phyloP scores from a whole-genome alignment of 495 filamentous ascomycete species.

The Hypoxylon intermedium region DNA sequence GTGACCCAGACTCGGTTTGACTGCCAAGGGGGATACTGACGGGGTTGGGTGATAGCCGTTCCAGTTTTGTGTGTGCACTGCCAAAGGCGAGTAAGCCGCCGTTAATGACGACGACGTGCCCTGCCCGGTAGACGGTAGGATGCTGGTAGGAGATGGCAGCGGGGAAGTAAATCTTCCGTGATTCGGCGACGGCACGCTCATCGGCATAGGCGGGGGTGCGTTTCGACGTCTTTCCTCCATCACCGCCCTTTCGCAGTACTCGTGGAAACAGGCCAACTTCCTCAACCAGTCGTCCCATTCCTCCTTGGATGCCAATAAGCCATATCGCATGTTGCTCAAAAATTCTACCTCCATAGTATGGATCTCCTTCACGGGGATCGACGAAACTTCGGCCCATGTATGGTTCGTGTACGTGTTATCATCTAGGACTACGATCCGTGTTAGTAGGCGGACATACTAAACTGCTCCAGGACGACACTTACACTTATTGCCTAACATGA shows the following conservation, averaged over 20 bases:
- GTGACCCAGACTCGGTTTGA: slow-evolving; percentile 56
- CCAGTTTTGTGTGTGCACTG: slow-evolving; percentile 41
- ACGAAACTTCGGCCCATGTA: slow-evolving; percentile 98
- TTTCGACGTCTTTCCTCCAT: slow-evolving; percentile 42
- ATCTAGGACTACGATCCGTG: slow-evolving; percentile 72
- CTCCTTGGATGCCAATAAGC: slow-evolving; percentile 78
- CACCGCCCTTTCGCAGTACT: slow-evolving; percentile 76
- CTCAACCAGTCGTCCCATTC: slow-evolving; percentile 89
- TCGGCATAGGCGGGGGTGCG: slow-evolving; percentile 42
- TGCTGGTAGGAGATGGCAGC: slow-evolving; percentile 55
- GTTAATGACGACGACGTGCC: slow-evolving; percentile 35
- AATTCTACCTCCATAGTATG: slow-evolving; percentile 99
- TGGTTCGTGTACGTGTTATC: slow-evolving; percentile 99
- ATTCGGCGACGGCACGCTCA: slow-evolving; percentile 48
- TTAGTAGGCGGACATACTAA: slow-evolving; percentile 12
- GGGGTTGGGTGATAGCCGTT: slow-evolving; percentile 48
- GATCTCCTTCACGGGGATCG: slow-evolving; percentile 92
- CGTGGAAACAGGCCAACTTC: slow-evolving; percentile 77
- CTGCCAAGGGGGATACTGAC: slow-evolving; percentile 60
- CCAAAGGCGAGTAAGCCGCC: slow-evolving; percentile 44
- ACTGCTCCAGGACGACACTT: slow-evolving; percentile 39
- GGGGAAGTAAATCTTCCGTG: slow-evolving; percentile 49
- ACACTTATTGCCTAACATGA: slow-evolving; percentile 99
- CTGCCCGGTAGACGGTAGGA: slow-evolving; percentile 45
- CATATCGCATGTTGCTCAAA: slow-evolving; percentile 97